These are phyloP conservation scores for Rutidosis leptorrhynchoides DNA, from an alignment of 129 eudicot species.

Conservation along the genomic window DNA sequence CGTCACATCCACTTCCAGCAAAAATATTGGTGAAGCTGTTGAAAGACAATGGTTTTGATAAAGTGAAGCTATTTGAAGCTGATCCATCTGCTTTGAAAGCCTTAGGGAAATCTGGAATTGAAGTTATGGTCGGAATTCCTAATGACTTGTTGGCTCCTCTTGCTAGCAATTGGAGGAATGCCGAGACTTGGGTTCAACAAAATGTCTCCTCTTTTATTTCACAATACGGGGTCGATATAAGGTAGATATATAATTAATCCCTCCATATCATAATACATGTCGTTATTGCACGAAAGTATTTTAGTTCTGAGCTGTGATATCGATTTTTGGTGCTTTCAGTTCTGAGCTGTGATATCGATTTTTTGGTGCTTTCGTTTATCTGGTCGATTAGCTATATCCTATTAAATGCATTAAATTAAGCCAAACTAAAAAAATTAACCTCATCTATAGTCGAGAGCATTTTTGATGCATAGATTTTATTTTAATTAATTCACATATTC, in stretches of 20 bases:
- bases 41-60: conserved; percentile 63
- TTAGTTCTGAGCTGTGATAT: too few relatives aligned
- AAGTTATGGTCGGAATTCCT: conserved; percentile 89
- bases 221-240: conserved; percentile 56
- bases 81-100: conserved; percentile 54
- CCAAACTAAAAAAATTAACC: too few relatives aligned
- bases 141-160: conserved; percentile 62
- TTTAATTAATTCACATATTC: too few relatives aligned
- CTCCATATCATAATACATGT: too few relatives aligned
- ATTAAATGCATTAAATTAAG: too few relatives aligned
- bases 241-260: conserved; percentile 22
- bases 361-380: too few relatives aligned
- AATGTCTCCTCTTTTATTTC: conserved; percentile 67
- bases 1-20: conserved; percentile 61
- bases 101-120: conserved; percentile 57
- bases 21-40: conserved; percentile 58
- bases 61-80: conserved; percentile 88
- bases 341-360: too few relatives aligned
- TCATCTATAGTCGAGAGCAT: too few relatives aligned
- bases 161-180: conserved; percentile 50
- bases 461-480: too few relatives aligned
- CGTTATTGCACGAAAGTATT: background rate
- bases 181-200: conserved; percentile 77
- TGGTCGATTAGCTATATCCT: too few relatives aligned
- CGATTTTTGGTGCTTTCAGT: too few relatives aligned